These are phyloP conservation scores for Coniosporium tulheliwenetii DNA, from an alignment of 2,329 filamentous ascomycete species.

Conservation along the genomic window DNA sequence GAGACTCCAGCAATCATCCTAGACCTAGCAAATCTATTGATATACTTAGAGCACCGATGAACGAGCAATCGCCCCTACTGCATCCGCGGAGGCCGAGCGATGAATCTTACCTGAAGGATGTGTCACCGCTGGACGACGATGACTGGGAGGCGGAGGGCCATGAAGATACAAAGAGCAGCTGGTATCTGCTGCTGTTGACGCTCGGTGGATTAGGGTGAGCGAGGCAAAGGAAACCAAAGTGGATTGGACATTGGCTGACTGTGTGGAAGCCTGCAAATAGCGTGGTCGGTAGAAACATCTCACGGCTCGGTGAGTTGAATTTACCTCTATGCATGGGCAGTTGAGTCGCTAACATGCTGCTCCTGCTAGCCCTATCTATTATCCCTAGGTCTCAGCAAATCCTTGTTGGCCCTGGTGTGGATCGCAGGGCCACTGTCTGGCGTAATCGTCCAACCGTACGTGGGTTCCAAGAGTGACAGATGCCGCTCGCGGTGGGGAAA, in stretches of 20 bases:
- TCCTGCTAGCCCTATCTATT: slow-evolving; percentile 30
- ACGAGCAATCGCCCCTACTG: slow-evolving; percentile 13
- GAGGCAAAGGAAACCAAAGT: slow-evolving; percentile 1
- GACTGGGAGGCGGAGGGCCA: slow-evolving; percentile 28
- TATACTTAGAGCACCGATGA: slow-evolving; percentile 1
- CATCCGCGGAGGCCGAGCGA: slow-evolving; percentile 1
- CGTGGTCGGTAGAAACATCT: slow-evolving; percentile 89
- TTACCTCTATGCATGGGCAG: background rate
- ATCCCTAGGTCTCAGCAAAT: slow-evolving; percentile 36
- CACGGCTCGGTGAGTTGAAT: slow-evolving; percentile 55
- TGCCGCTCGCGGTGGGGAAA: slow-evolving; percentile 32
- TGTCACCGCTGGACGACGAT: slow-evolving; percentile 14
- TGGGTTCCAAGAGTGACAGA: slow-evolving; percentile 37
- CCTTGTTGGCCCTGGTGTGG: slow-evolving; percentile 36
- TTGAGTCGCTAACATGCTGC: background rate
- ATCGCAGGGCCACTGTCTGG: slow-evolving; percentile 40
- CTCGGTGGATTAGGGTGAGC: slow-evolving; percentile 61
- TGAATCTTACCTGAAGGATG: slow-evolving; percentile 2
- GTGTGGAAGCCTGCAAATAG: slow-evolving; percentile 59
- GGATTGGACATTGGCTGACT: slow-evolving; percentile 4
- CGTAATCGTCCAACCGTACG: slow-evolving; percentile 36
- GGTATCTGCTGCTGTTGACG: slow-evolving; percentile 76
- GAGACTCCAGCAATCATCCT: background rate
- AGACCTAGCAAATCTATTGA: slow-evolving; percentile 1
- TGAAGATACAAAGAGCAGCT: slow-evolving; percentile 61